phyloP scores from a whole-genome alignment of 768 basidiomycete genomes.

The Pleurotus pulmonarius region DNA sequence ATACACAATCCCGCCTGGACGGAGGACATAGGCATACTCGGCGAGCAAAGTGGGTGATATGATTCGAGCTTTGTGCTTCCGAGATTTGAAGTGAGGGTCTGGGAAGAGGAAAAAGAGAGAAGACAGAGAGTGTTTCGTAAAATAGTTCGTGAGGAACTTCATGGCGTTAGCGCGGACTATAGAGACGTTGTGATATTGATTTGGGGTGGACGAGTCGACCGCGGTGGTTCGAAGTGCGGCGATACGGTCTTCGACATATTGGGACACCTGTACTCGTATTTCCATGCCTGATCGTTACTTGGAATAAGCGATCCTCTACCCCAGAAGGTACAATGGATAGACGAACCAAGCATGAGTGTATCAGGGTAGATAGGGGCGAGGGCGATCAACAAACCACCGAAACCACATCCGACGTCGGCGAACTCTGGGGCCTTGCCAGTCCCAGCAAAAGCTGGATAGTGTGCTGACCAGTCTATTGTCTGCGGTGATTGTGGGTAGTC shows the following conservation, averaged over 20 bases:
- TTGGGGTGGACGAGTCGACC: constrained; percentile 23
- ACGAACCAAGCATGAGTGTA: constrained; percentile 87
- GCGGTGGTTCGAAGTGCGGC: constrained; percentile 78
- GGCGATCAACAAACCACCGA: constrained; percentile 87
- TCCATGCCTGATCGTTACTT: constrained; percentile 77
- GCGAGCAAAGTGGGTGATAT: constrained; percentile 97
- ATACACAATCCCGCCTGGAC: constrained; percentile 93
- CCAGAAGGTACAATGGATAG: background rate
- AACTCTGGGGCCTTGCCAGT: constrained; percentile 78
- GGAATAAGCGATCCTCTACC: background rate
- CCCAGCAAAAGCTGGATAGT: constrained; percentile 71
- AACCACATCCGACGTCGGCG: constrained; percentile 97
- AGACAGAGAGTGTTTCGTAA: constrained; percentile 83
- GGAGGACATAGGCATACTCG: constrained; percentile 93
- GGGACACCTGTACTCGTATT: constrained; percentile 93
- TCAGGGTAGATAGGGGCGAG: constrained; percentile 91
- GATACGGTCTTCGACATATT: constrained; percentile 95
- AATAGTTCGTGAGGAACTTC: constrained; percentile 98
- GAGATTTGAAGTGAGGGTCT: constrained; percentile 96
- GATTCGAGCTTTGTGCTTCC: constrained; percentile 98
- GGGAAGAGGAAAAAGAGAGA: constrained; percentile 98
- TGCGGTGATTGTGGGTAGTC: constrained; percentile 80
- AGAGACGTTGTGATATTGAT: constrained; percentile 82
- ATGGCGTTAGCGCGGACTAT: constrained; percentile 95
- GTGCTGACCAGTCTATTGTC: constrained; percentile 74